A percentile compares a stretch with the other conserved stretches of the same genome.
phyloP scores from a whole-genome alignment of 2,329 filamentous ascomycete species.

The Alternaria metachromatica region DNA sequence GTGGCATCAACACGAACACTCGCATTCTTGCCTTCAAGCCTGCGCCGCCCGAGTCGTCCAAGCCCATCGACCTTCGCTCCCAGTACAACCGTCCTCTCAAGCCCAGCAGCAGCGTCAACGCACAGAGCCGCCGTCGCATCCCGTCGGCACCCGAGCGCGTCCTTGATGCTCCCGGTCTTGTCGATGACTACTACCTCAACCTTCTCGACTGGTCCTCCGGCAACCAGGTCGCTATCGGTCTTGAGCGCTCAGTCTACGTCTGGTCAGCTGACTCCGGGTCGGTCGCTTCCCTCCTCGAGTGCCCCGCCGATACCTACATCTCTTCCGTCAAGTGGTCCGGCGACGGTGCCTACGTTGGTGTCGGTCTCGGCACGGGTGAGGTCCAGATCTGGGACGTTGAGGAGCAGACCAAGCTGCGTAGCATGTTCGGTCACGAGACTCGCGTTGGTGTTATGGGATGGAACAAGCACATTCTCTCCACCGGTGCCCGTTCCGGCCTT shows the following conservation, averaged over 20 bases:
- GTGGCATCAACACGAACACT: slow-evolving; percentile 90
- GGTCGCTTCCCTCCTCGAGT: slow-evolving; percentile 88
- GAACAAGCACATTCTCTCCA: slow-evolving; percentile 98
- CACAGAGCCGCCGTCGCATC: slow-evolving; percentile 89
- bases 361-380: slow-evolving; percentile 92
- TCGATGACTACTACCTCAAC: slow-evolving; percentile 99
- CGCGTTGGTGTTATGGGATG: slow-evolving; percentile 97
- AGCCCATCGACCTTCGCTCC: slow-evolving; percentile 94
- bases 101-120: slow-evolving; percentile 72
- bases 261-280: slow-evolving; percentile 96
- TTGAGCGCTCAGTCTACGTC: slow-evolving; percentile 96
- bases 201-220: slow-evolving; percentile 96
- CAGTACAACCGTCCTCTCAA: slow-evolving; percentile 98
- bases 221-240: slow-evolving; percentile 96
- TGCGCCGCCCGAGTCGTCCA: slow-evolving; percentile 94
- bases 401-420: slow-evolving; percentile 92
- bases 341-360: slow-evolving; percentile 94
- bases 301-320: slow-evolving; percentile 88
- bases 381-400: slow-evolving; percentile 99
- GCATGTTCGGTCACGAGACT: slow-evolving; percentile 97
- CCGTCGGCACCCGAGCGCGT: slow-evolving; percentile 95
- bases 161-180: slow-evolving; percentile 90
- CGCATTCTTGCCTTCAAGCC: slow-evolving; percentile 99
- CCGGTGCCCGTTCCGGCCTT: slow-evolving; percentile 89
- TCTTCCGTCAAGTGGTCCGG: slow-evolving; percentile 99